Evolutionary conservation across 495 filamentous ascomycete species (phyloP).

Genomic region (Hypoxylon rickii): DNA sequence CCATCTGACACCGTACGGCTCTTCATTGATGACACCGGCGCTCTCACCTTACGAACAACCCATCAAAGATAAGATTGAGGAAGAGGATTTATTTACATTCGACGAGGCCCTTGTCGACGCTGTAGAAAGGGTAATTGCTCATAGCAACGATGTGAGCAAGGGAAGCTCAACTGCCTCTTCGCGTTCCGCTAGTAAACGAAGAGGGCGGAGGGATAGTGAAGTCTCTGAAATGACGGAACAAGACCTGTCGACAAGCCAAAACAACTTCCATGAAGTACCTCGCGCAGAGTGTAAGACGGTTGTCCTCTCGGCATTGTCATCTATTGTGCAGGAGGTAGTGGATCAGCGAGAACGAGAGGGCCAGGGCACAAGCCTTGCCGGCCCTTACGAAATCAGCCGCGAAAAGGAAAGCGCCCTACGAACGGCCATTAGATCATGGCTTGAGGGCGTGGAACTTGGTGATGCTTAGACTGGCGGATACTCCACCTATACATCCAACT

Average conservation of each 20-base stretch:
- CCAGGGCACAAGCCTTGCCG: slow-evolving; percentile 11
- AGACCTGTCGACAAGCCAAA: slow-evolving; percentile 4
- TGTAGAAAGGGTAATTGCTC: slow-evolving; percentile 71
- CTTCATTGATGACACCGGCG: slow-evolving; percentile 40
- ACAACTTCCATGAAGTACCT: slow-evolving; percentile 45
- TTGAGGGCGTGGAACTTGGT: slow-evolving; percentile 46
- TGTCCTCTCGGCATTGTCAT: slow-evolving; percentile 50
- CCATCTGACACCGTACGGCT: slow-evolving; percentile 32
- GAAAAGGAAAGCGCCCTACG: slow-evolving; percentile 47
- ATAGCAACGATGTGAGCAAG: slow-evolving; percentile 45
- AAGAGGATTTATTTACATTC: slow-evolving; percentile 74
- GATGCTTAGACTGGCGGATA: slow-evolving; percentile 20
- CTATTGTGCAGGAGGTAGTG: slow-evolving; percentile 52
- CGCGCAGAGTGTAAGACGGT: slow-evolving; percentile 54
- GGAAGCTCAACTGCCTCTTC: slow-evolving; percentile 47
- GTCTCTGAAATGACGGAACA: slow-evolving; percentile 32
- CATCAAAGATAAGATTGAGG: slow-evolving; percentile 64
- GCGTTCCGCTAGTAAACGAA: slow-evolving; percentile 48
- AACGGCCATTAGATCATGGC: slow-evolving; percentile 50
- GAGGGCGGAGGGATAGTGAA: slow-evolving; percentile 46
- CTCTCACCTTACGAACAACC: slow-evolving; percentile 49
- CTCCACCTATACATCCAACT: background rate
- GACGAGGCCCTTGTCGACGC: slow-evolving; percentile 77
- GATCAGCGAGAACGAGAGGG: slow-evolving; percentile 40
- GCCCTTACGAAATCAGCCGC: slow-evolving; percentile 20